phyloP scores from a whole-genome alignment of 75 land plant genomes.

The Pinus albicaulis region DNA sequence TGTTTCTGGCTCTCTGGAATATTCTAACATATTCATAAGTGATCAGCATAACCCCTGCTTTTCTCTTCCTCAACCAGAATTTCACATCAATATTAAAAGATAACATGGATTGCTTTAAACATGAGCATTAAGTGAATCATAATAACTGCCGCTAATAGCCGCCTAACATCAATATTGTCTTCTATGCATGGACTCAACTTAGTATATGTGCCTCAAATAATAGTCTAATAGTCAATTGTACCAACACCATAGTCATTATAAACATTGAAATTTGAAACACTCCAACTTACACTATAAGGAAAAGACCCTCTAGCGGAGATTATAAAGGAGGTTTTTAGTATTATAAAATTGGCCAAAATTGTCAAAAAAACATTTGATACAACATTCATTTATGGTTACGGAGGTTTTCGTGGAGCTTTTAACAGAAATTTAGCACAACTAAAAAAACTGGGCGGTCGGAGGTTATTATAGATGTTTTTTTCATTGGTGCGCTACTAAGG shows the following conservation, averaged over 20 bases:
- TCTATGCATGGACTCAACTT: constrained; percentile 1
- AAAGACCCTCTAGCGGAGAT: too few species aligned
- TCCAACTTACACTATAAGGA: constrained; percentile 1
- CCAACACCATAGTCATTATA: too few species aligned
- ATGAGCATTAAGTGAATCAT: not conserved
- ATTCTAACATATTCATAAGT: not conserved
- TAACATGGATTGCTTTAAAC: not conserved
- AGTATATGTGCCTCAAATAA: not conserved
- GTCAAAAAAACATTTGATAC: too few species aligned
- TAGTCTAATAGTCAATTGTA: not conserved
- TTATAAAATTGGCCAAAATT: too few species aligned
- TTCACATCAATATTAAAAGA: not conserved
- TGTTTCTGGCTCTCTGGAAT: too few species aligned
- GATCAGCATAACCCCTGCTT: not conserved
- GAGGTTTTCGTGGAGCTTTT: too few species aligned
- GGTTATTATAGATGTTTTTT: too few species aligned
- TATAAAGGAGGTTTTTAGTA: too few species aligned
- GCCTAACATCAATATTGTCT: not conserved
- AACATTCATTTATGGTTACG: too few species aligned
- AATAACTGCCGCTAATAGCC: not conserved
- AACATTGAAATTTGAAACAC: constrained; percentile 1
- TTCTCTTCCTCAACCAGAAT: not conserved
- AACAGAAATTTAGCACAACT: too few species aligned
- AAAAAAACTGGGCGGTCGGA: too few species aligned
- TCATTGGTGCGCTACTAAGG: too few species aligned